A percentile compares a stretch with the other conserved stretches of the same genome.
Evolutionary conservation across 2,329 filamentous ascomycete species (phyloP).

Genomic region (Colletotrichum sansevieriae): DNA sequence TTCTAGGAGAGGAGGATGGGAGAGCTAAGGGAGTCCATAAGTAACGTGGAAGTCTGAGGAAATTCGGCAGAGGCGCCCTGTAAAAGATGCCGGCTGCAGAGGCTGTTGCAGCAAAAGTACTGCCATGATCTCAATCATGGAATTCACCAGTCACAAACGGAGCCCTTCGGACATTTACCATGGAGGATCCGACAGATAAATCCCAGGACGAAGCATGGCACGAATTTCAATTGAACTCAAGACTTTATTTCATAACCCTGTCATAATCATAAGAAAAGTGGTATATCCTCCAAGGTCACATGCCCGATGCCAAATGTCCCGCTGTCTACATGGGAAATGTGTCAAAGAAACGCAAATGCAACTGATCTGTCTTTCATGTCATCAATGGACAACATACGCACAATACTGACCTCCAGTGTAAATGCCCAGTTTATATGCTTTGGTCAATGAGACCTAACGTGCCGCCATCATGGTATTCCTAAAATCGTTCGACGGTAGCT

Average conservation of each 20-base stretch:
- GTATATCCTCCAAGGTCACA: constrained; percentile 40
- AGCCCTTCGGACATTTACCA: no score
- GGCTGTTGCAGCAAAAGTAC: not conserved
- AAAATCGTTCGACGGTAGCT: constrained; percentile 7
- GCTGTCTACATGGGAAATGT: constrained; percentile 18
- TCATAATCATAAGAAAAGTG: constrained; percentile 39
- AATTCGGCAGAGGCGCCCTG: not conserved
- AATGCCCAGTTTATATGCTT: constrained; percentile 27
- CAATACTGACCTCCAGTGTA: constrained; percentile 10
- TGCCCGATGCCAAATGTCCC: constrained; percentile 24
- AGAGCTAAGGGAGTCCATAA: not conserved
- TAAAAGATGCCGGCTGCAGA: not conserved
- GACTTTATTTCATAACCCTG: constrained; percentile 27
- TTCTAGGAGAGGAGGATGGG: not conserved
- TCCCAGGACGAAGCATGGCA: no score
- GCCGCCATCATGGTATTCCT: constrained; percentile 17
- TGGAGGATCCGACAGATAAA: no score
- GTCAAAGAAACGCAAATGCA: constrained; percentile 1
- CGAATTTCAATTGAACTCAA: not conserved
- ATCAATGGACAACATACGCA: constrained; percentile 2
- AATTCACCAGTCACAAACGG: no score
- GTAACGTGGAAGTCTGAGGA: not conserved
- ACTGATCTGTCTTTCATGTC: constrained; percentile 6
- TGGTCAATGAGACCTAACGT: constrained; percentile 14
- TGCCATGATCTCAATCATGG: no score